Evolutionary conservation across 495 filamentous ascomycete species (phyloP).

Genomic region (Hamigera avellanea): DNA sequence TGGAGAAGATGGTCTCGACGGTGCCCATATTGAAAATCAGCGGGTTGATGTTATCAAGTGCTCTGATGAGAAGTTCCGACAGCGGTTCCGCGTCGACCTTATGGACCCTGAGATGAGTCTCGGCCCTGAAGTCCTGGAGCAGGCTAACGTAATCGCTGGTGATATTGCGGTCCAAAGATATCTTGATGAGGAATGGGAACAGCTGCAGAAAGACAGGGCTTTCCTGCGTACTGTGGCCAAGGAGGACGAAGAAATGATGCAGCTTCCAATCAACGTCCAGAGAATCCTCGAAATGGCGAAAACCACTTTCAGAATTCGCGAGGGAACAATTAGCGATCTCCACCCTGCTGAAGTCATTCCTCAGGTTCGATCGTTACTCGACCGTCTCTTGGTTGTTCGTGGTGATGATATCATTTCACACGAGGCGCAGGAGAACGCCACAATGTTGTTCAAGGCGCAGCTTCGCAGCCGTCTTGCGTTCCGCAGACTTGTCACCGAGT

Average conservation of each 20-base stretch:
- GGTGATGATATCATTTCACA: conserved; percentile 68
- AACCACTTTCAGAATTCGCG: conserved; percentile 81
- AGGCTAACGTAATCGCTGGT: conserved; percentile 75
- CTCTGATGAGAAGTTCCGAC: conserved; percentile 59
- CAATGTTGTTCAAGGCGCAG: conserved; percentile 80
- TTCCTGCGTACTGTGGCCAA: conserved; percentile 57
- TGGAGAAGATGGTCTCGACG: conserved; percentile 93
- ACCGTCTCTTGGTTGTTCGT: conserved; percentile 69
- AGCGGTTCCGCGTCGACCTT: conserved; percentile 82
- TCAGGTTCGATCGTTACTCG: conserved; percentile 62
- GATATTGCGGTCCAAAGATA: conserved; percentile 74
- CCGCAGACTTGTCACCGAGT: conserved; percentile 74
- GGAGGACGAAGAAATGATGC: conserved; percentile 69
- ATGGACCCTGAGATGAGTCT: conserved; percentile 65
- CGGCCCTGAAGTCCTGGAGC: conserved; percentile 63
- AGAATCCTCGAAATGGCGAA: conserved; percentile 84
- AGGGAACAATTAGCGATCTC: conserved; percentile 73
- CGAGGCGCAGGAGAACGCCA: conserved; percentile 83
- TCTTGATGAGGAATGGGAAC: conserved; percentile 82
- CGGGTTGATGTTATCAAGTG: conserved; percentile 72
- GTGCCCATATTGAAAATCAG: conserved; percentile 82
- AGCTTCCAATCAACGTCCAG: conserved; percentile 82
- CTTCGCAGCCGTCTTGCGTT: conserved; percentile 83
- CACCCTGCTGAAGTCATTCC: conserved; percentile 84
- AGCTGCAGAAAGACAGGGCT: conserved; percentile 58